phyloP scores from a whole-genome alignment of 768 basidiomycete genomes.

The Mycena sanguinolenta region DNA sequence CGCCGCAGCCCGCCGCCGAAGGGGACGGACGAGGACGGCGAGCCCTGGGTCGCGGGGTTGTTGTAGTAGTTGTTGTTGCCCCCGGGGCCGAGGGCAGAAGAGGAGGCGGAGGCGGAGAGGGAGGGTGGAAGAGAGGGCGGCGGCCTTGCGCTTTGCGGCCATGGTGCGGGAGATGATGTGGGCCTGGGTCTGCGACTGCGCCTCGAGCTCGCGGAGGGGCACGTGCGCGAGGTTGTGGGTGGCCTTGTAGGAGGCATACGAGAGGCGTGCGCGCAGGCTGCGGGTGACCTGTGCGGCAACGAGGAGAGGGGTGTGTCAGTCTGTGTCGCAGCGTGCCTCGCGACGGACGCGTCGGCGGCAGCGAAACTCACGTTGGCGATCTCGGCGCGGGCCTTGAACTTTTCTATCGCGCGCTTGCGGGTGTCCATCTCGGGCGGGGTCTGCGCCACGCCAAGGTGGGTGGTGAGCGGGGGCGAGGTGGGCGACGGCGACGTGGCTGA shows the following conservation, averaged over 20 bases:
- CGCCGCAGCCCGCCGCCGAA: conserved; percentile 42
- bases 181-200: conserved; percentile 61
- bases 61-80: conserved; percentile 63
- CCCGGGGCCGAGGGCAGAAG: no score
- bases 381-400: conserved; percentile 84
- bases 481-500: conserved; percentile 89
- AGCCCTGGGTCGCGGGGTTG: conserved; percentile 64
- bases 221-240: conserved; percentile 77
- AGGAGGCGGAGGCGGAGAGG: conserved; percentile 31
- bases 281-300: conserved; percentile 83
- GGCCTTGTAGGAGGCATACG: conserved; percentile 89
- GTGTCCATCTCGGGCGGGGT: conserved; percentile 67
- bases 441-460: conserved; percentile 43
- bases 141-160: conserved; percentile 70
- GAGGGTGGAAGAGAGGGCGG: conserved; percentile 31
- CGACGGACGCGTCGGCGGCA: conserved; percentile 70
- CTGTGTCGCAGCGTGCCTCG: no score
- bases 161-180: conserved; percentile 65
- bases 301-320: conserved; percentile 51
- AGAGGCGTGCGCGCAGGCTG: conserved; percentile 82
- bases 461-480: conserved; percentile 62
- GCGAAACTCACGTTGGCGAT: conserved; percentile 85
- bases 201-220: conserved; percentile 79
- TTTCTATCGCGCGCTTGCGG: conserved; percentile 77
- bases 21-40: no score